Percentiles rank a stretch among this genome's conserved stretches.
phyloP scores from a whole-genome alignment of 306 rosid species.

The Dryas alaskensis region DNA sequence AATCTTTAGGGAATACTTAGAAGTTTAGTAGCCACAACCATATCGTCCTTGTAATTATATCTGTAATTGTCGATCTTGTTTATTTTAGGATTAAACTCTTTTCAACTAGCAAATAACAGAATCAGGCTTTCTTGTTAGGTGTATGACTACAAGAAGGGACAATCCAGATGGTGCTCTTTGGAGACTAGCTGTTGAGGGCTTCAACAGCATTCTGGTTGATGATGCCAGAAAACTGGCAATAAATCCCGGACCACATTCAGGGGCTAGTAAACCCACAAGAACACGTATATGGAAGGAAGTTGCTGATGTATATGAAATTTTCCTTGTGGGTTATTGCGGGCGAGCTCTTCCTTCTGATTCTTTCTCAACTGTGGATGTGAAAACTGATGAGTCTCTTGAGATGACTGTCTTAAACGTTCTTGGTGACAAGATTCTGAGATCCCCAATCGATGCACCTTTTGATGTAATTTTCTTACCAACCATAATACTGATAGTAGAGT shows the following conservation, averaged over 20 bases:
- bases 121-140: slow-evolving; percentile 46
- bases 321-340: slow-evolving; percentile 94
- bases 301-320: slow-evolving; percentile 88
- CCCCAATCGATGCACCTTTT: slow-evolving; percentile 66
- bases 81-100: neutral
- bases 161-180: slow-evolving; percentile 83
- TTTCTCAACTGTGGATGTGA: slow-evolving; percentile 54
- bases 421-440: slow-evolving; percentile 76
- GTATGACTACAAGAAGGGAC: slow-evolving; percentile 97
- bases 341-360: slow-evolving; percentile 86
- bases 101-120: slow-evolving; percentile 16
- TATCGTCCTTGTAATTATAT: slow-evolving; percentile 8
- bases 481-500: neutral
- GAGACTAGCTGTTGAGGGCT: slow-evolving; percentile 83
- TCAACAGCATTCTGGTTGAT: slow-evolving; percentile 65
- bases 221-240: slow-evolving; percentile 42
- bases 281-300: slow-evolving; percentile 92
- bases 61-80: slow-evolving; percentile 11
- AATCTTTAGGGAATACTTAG: neutral
- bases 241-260: slow-evolving; percentile 41
- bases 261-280: slow-evolving; percentile 64
- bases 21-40: slow-evolving; percentile 1
- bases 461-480: slow-evolving; percentile 59
- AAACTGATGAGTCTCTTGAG: slow-evolving; percentile 85
- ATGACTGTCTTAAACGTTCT: slow-evolving; percentile 68